phyloP scores from a whole-genome alignment of 768 basidiomycete genomes.

The Vararia minispora region DNA sequence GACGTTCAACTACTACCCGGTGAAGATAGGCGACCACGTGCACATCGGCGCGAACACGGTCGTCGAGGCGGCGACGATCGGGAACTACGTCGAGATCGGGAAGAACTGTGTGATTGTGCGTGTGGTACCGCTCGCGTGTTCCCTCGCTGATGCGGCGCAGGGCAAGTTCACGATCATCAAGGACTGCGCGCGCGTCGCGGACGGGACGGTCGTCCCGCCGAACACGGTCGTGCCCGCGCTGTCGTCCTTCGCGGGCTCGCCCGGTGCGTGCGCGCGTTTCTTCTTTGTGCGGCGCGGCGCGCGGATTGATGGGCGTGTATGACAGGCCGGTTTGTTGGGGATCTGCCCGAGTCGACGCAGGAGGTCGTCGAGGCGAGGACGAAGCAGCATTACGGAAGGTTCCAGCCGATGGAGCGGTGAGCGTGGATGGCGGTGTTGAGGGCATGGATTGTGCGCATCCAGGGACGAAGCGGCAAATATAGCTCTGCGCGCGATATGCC shows the following conservation, averaged over 20 bases:
- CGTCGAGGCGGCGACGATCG: slow-evolving; percentile 91
- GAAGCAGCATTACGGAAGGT: slow-evolving; percentile 77
- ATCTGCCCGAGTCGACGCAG: slow-evolving; percentile 89
- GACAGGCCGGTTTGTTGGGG: slow-evolving; percentile 68
- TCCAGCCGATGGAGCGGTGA: slow-evolving; percentile 39
- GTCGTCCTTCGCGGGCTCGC: slow-evolving; percentile 77
- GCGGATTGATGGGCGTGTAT: slow-evolving; percentile 1
- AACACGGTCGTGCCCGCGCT: slow-evolving; percentile 90
- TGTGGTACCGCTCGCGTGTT: slow-evolving; percentile 8
- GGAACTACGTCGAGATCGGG: slow-evolving; percentile 89
- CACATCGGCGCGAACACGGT: slow-evolving; percentile 84
- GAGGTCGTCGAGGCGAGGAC: slow-evolving; percentile 82
- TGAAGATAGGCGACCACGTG: slow-evolving; percentile 94
- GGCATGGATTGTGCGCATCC: no score
- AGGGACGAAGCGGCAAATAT: no score
- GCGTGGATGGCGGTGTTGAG: no score
- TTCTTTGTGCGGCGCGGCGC: neutral
- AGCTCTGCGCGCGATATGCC: no score
- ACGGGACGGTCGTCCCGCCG: slow-evolving; percentile 82
- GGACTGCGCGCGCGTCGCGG: slow-evolving; percentile 84
- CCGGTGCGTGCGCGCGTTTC: slow-evolving; percentile 48
- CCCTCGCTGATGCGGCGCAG: slow-evolving; percentile 26
- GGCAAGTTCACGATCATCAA: slow-evolving; percentile 97
- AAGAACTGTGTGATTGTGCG: slow-evolving; percentile 90
- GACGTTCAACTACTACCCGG: slow-evolving; percentile 94